These are phyloP conservation scores for Colletotrichum neosansevieriae DNA, from an alignment of 2,329 filamentous ascomycete species.

Conservation along the genomic window DNA sequence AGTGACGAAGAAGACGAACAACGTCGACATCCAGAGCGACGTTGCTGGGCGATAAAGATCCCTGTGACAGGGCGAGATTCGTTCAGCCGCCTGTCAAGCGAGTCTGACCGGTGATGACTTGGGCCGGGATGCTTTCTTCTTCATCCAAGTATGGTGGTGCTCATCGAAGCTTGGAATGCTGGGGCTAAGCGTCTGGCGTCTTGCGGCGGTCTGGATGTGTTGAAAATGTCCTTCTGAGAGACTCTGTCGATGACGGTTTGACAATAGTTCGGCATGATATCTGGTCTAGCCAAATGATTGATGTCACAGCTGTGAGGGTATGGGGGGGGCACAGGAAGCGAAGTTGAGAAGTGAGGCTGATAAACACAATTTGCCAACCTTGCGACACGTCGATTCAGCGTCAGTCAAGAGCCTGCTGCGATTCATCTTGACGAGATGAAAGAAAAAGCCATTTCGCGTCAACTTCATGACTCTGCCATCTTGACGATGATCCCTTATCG, in stretches of 20 bases:
- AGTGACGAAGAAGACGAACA: conserved; percentile 6
- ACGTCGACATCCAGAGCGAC: no score
- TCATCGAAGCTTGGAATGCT: conserved; percentile 18
- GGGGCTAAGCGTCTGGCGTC: neutral
- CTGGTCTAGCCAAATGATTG: neutral
- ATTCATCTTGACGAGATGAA: neutral
- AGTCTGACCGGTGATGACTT: neutral
- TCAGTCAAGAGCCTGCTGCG: no score
- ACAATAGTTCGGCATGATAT: neutral
- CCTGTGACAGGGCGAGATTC: neutral
- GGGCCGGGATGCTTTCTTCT: neutral
- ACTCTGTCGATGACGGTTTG: neutral
- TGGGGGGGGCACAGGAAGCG: neutral
- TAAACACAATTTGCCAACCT: neutral
- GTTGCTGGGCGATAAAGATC: neutral
- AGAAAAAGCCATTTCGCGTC: no score
- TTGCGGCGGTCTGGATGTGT: neutral
- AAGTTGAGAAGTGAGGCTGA: neutral
- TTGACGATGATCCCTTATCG: neutral
- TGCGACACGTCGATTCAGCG: neutral
- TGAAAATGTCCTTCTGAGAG: neutral
- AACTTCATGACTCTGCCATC: neutral
- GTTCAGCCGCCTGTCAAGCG: neutral
- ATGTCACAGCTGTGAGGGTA: conserved; percentile 1
- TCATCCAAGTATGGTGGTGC: neutral